Evolutionary conservation across 164 flowering plant species (phyloP), one percentile per base, ranked within the genome.

Genomic region (Protea cynaroides): DNA sequence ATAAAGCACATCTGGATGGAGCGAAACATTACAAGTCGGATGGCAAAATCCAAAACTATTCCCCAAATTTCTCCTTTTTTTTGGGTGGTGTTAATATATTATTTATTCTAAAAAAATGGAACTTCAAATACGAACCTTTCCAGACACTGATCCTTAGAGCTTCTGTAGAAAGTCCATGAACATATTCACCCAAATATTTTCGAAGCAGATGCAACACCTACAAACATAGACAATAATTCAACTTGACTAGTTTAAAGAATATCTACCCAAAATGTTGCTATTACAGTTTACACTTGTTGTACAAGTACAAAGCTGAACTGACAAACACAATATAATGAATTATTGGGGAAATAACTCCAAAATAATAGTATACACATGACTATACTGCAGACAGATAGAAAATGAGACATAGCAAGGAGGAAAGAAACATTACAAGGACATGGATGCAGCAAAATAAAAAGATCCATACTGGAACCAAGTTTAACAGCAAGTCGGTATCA

Each of bases 141-240:
- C 97, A 94, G 40, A 91, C 99, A 68, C 97, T 89, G 56, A 94
- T 88, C 68, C 94, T 83, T 65, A 94, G 72, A 71, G 97, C 96
- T 81, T 94, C 99, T 3, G 79, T 69, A 9, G 99, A 94, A 25
- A 94, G 87, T 21, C 99, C 99, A 73, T 89, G 88, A 49, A 94
- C 97, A 81, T 94, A 94, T 75, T 94, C 97, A 25, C 99, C 99
- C 77, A 91, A 76, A 76, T 94, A 94, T 67, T 82, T 86, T 44
- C 90, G 87, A 74, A 94, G 99, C 87, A 94, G 73, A 79, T 91
- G 96, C 71, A 91, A 66, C 63, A 89, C 99, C 99, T 94, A 64
- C 61, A 73, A 68, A 37, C 36, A 18, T 17, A 12, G n/a, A 63
- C n/a, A n/a, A 14, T 37, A 55, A n/a, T 15, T 13, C 8, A 57